Percentiles rank a stretch among this genome's conserved stretches.
phyloP scores from a whole-genome alignment of 495 filamentous ascomycete species.

The Pseudevernia furfuracea region DNA sequence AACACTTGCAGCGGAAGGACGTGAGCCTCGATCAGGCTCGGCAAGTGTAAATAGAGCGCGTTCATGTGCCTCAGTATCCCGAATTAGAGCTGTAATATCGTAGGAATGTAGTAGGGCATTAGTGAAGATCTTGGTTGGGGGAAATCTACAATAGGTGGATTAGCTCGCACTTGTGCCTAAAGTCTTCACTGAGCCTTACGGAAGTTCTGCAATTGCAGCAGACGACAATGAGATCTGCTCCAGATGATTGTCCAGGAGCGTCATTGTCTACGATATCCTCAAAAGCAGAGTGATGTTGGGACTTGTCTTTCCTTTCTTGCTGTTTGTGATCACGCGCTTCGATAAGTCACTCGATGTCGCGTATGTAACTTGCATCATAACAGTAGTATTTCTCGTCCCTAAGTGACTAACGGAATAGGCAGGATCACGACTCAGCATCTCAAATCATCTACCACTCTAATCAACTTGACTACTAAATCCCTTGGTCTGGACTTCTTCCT shows the following conservation, averaged over 20 bases:
- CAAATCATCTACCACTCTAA: conserved; percentile 12
- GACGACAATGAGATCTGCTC: conserved; percentile 86
- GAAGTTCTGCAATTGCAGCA: conserved; percentile 72
- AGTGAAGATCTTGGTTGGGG: conserved; percentile 87
- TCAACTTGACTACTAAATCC: conserved; percentile 2
- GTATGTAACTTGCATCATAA: neutral
- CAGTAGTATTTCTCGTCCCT: neutral
- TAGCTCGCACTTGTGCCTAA: conserved; percentile 7
- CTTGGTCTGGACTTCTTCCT: neutral
- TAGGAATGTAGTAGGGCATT: conserved; percentile 80
- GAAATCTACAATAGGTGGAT: conserved; percentile 52
- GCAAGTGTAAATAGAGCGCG: conserved; percentile 90
- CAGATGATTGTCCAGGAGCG: conserved; percentile 73
- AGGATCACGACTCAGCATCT: conserved; percentile 14
- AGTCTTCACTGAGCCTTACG: conserved; percentile 45
- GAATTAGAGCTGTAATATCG: conserved; percentile 90
- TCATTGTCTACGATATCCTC: conserved; percentile 39
- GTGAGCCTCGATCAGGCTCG: conserved; percentile 29
- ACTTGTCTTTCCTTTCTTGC: neutral
- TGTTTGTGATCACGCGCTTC: conserved; percentile 10
- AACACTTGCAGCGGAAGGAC: conserved; percentile 34
- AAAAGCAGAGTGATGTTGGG: neutral
- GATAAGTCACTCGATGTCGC: conserved; percentile 3
- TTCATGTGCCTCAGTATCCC: conserved; percentile 92
- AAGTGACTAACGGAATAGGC: conserved; percentile 6